phyloP scores from a whole-genome alignment of 495 filamentous ascomycete genomes.

The Penicillium simplicissimum region DNA sequence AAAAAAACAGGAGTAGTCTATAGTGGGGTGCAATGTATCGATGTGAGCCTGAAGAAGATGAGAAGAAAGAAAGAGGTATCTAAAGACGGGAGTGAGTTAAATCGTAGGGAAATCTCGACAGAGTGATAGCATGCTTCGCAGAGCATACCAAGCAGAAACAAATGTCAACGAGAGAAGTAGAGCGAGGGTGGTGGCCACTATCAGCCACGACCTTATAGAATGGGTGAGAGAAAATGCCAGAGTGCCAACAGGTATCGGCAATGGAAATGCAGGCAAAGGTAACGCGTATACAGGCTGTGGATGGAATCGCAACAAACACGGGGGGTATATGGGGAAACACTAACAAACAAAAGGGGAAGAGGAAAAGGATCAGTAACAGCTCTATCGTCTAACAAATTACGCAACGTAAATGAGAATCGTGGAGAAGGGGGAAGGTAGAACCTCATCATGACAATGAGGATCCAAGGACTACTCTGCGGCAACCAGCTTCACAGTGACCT shows the following conservation, averaged over 20 bases:
- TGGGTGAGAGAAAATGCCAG: neutral
- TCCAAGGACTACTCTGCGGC: constrained; percentile 5
- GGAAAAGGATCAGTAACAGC: constrained; percentile 22
- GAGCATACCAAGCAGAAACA: constrained; percentile 1
- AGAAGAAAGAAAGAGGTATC: constrained; percentile 8
- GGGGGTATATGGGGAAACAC: constrained; percentile 32
- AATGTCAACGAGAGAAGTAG: constrained; percentile 9
- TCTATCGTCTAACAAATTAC: constrained; percentile 31
- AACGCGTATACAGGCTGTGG: constrained; percentile 24
- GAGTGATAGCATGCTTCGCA: constrained; percentile 8
- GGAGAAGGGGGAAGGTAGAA: constrained; percentile 6
- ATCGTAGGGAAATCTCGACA: constrained; percentile 16
- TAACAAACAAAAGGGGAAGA: neutral
- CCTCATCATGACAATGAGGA: constrained; percentile 16
- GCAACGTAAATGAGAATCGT: constrained; percentile 18
- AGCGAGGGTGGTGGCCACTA: constrained; percentile 5
- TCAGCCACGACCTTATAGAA: neutral
- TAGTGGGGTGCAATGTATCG: neutral
- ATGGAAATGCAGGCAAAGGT: constrained; percentile 20
- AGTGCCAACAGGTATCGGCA: neutral
- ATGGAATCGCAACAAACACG: constrained; percentile 19
- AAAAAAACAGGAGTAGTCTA: constrained; percentile 16
- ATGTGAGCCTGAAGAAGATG: neutral
- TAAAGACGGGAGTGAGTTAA: neutral
- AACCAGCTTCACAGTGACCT: constrained; percentile 6